Evolutionary conservation across 129 eudicot species (phyloP).

Genomic region (Pseudognaphalium luteoalbum): DNA sequence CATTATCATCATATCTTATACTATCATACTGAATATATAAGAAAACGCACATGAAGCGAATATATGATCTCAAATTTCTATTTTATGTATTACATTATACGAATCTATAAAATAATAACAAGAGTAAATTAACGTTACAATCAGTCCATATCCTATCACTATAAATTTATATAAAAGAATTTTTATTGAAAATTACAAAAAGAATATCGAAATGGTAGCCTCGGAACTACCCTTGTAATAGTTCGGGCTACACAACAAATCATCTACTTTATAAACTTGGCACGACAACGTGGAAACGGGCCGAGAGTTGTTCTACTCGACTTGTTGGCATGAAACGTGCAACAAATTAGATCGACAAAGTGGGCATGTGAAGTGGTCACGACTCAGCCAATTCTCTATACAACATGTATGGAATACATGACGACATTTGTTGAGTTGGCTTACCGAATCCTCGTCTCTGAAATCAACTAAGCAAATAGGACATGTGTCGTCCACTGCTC

Average conservation of each 20-base stretch:
- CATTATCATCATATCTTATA: too few relatives aligned
- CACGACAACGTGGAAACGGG: not conserved
- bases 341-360: slow-evolving; percentile 52
- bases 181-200: too few relatives aligned
- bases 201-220: slow-evolving; percentile 12
- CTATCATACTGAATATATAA: too few relatives aligned
- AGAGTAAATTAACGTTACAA: not conserved
- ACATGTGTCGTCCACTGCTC: slow-evolving; percentile 42
- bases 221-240: slow-evolving; percentile 1
- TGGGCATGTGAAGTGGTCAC: slow-evolving; percentile 65
- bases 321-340: slow-evolving; percentile 23
- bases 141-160: not conserved
- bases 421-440: slow-evolving; percentile 44
- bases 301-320: not conserved
- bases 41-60: not conserved
- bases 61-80: not conserved
- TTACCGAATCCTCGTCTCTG: slow-evolving; percentile 43
- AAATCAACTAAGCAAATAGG: slow-evolving; percentile 60
- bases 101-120: not conserved
- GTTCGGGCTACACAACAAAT: slow-evolving; percentile 23
- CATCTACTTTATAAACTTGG: not conserved
- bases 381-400: slow-evolving; percentile 49
- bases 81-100: not conserved
- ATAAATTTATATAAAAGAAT: not conserved
- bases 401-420: slow-evolving; percentile 61